Percentiles rank a stretch among this genome's conserved stretches.
phyloP scores from a whole-genome alignment of 2,329 filamentous ascomycete species.

The Falciphora oryzae region DNA sequence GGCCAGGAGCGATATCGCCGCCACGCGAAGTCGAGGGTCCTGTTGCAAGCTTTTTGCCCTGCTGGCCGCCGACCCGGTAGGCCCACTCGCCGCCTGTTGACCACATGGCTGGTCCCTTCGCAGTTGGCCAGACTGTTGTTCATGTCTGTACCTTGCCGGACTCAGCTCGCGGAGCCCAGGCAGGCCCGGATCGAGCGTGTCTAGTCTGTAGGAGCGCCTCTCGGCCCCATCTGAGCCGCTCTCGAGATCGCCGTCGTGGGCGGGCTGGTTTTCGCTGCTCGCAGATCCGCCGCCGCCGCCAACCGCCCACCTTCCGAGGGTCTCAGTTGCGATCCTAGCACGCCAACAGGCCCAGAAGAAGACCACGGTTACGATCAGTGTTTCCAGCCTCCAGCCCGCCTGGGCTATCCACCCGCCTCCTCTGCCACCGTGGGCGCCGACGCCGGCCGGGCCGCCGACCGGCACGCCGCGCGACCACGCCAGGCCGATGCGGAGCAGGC shows the following conservation, averaged over 20 bases:
- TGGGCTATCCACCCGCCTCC: conserved; percentile 9
- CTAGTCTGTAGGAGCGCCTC: background rate
- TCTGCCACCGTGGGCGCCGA: background rate
- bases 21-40: background rate
- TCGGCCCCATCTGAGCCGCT: background rate
- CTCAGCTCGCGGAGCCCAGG: background rate
- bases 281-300: background rate
- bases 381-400: conserved; percentile 19
- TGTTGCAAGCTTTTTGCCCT: background rate
- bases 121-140: background rate
- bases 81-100: no score
- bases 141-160: background rate
- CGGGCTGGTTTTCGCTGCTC: background rate
- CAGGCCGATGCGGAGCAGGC: conserved; percentile 32
- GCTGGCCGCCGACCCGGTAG: no score
- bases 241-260: conserved; percentile 1
- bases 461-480: conserved; percentile 3
- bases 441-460: background rate
- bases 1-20: background rate
- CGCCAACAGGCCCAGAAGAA: conserved; percentile 20
- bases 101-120: background rate
- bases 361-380: conserved; percentile 18
- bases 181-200: background rate
- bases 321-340: background rate
- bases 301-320: background rate